These are phyloP conservation scores for Dactylellina cionopaga DNA, from an alignment of 2,329 filamentous ascomycete species.

Conservation along the genomic window DNA sequence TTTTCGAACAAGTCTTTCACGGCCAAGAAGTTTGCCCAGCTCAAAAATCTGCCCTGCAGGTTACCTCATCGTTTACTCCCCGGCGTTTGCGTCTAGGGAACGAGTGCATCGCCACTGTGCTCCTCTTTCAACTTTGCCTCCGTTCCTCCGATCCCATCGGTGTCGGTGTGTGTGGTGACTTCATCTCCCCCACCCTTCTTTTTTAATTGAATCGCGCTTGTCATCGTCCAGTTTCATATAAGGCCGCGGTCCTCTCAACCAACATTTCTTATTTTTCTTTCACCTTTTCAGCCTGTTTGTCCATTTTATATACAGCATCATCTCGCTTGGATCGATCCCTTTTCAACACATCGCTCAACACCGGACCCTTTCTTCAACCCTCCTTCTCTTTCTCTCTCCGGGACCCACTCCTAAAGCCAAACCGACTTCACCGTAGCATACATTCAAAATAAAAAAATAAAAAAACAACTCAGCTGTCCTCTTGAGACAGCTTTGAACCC, in stretches of 20 bases:
- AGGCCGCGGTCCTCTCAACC: no score
- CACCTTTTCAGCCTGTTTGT: no score
- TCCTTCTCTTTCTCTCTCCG: not conserved
- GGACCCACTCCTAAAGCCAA: not conserved
- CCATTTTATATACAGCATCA: no score
- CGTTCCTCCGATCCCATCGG: not conserved
- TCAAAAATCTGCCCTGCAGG: constrained; percentile 27
- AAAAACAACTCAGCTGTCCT: not conserved
- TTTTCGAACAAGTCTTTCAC: not conserved
- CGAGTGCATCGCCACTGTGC: constrained; percentile 20
- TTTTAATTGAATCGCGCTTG: not conserved
- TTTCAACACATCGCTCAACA: constrained; percentile 23
- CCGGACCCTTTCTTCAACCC: not conserved
- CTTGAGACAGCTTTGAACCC: not conserved
- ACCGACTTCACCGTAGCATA: constrained; percentile 16
- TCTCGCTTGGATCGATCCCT: not conserved
- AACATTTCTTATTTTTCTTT: not conserved
- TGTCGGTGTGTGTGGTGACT: no score
- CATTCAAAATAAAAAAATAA: not conserved
- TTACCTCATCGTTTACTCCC: not conserved
- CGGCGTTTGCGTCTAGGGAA: not conserved
- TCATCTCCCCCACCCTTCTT: constrained; percentile 3
- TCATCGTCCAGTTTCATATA: no score
- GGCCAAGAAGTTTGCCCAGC: no score
- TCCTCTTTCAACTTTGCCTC: not conserved